Evolutionary conservation across 163 green algal genomes (phyloP), one percentile per base, ranked within the genome.

Genomic region (Scenedesmus sp.): DNA sequence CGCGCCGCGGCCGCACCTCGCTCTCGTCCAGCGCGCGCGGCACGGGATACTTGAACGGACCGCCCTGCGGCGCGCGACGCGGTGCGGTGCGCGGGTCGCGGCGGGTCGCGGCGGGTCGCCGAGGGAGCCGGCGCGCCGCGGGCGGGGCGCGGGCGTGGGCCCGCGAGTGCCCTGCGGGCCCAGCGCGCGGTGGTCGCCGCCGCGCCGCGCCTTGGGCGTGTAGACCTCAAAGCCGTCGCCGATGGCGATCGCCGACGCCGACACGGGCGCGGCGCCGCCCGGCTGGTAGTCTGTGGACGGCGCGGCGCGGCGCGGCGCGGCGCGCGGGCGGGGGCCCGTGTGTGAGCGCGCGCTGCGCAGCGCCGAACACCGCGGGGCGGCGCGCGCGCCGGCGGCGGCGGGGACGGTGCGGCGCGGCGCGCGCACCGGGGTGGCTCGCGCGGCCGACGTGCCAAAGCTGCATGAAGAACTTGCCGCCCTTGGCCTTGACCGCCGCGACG

Each of bases 361-460:
- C n/a, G n/a, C n/a, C n/a, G n/a, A n/a, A n/a, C n/a, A n/a, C n/a
- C n/a, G n/a, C n/a, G n/a, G n/a, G n/a, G n/a, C n/a, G n/a, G n/a
- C n/a, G n/a, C n/a, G n/a, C n/a, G n/a, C n/a, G n/a, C n/a, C n/a
- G n/a, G n/a, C n/a, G n/a, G n/a, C n/a, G n/a, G n/a, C n/a, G n/a
- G n/a, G n/a, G n/a, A n/a, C n/a, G n/a, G n/a, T n/a, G n/a, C n/a
- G n/a, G n/a, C n/a, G n/a, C n/a, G n/a, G n/a, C n/a, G n/a, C n/a
- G 10, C 66, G 14, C 42, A 91, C 88, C 81, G 45, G 54, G 50
- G 75, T 93, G 87, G 7, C 84, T 91, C 0, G 79, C 86, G 1
- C 91, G 67, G 39, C 92, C 92, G 28, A 70, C 69, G 70, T 97
- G 92, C 92, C 91, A 95, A 4, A 97, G 76, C 78, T 97, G 93